These are phyloP conservation scores for Saccharomycopsis fodiens DNA, from an alignment of 805 yeast species.

Conservation along the genomic window DNA sequence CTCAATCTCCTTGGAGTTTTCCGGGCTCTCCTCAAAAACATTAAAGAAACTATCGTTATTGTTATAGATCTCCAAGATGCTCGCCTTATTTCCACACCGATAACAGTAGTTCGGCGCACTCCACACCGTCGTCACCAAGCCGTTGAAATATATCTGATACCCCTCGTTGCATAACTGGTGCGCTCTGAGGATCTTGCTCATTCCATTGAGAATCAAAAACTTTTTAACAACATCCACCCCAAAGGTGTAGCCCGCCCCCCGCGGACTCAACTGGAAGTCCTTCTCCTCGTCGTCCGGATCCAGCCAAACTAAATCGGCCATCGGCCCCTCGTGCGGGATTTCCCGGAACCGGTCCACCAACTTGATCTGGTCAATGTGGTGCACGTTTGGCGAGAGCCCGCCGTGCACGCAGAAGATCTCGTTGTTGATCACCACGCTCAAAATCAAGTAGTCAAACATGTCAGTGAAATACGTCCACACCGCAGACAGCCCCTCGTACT, in stretches of 20 bases:
- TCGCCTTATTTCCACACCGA: constrained; percentile 93
- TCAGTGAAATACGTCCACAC: constrained; percentile 92
- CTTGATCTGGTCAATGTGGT: constrained; percentile 84
- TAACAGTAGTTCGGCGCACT: constrained; percentile 97
- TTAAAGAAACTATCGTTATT: constrained; percentile 70
- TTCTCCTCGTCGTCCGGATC: constrained; percentile 83
- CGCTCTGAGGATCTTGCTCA: constrained; percentile 82
- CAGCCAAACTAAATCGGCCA: constrained; percentile 98
- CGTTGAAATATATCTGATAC: constrained; percentile 83
- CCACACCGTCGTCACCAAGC: constrained; percentile 94
- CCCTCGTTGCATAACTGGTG: constrained; percentile 98
- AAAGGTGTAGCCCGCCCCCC: constrained; percentile 98
- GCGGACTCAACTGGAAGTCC: constrained; percentile 81
- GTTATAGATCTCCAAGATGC: constrained; percentile 81
- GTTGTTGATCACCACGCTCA: constrained; percentile 86
- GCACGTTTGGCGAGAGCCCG: constrained; percentile 91
- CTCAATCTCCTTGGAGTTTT: constrained; percentile 48
- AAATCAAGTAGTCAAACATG: constrained; percentile 81
- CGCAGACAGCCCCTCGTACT: constrained; percentile 64
- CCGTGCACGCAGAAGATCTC: constrained; percentile 94
- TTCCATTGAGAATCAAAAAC: constrained; percentile 68
- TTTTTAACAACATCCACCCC: constrained; percentile 87
- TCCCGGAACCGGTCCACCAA: constrained; percentile 88
- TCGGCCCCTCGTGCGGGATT: constrained; percentile 98
- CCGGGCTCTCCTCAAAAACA: constrained; percentile 96